Evolutionary conservation across 139 green algal genomes (phyloP).

Genomic region (Volvox africanus): DNA sequence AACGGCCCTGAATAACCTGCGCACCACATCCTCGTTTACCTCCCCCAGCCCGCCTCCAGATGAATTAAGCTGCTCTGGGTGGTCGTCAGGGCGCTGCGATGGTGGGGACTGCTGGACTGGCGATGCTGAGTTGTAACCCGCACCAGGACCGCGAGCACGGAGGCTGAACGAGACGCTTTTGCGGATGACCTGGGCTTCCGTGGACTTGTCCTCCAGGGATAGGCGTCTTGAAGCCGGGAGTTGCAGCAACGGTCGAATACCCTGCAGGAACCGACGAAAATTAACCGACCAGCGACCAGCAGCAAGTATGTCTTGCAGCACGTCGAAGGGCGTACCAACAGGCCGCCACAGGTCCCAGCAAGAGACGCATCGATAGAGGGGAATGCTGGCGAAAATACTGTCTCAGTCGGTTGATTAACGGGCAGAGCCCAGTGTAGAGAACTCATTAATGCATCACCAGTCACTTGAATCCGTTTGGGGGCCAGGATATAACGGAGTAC

Average conservation of each 20-base stretch:
- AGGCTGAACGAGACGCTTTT: constrained; percentile 29
- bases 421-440: background rate
- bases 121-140: constrained; percentile 29
- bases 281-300: background rate
- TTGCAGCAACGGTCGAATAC: background rate
- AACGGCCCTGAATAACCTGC: constrained; percentile 16
- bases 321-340: background rate
- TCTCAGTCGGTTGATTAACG: background rate
- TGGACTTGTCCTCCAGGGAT: background rate
- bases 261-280: background rate
- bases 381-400: background rate
- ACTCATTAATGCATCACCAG: background rate
- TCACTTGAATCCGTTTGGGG: background rate
- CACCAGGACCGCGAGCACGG: background rate
- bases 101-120: background rate
- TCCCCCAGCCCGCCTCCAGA: background rate
- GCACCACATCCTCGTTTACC: background rate
- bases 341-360: background rate
- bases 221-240: background rate
- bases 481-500: too few species aligned
- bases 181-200: background rate
- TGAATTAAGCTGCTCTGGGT: background rate
- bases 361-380: background rate
- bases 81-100: background rate
- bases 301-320: background rate